A percentile compares a stretch with the other conserved stretches of the same genome.
phyloP scores from a whole-genome alignment of 805 yeast genomes.

The Lachancea lanzarotensis region DNA sequence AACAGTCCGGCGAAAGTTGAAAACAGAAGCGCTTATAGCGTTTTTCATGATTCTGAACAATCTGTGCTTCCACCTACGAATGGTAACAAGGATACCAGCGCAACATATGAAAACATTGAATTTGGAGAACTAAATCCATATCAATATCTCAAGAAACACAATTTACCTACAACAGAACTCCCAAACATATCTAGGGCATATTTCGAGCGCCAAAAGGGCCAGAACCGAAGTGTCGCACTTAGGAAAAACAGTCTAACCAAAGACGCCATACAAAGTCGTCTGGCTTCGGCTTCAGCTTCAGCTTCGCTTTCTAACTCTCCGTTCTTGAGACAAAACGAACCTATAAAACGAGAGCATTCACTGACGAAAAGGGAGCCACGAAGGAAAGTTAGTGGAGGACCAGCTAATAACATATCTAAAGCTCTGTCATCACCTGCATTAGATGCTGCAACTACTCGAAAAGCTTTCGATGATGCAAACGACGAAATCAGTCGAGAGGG shows the following conservation, averaged over 20 bases:
- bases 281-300: constrained; percentile 4
- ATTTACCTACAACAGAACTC: constrained; percentile 33
- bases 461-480: background rate
- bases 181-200: constrained; percentile 33
- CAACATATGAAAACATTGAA: constrained; percentile 18
- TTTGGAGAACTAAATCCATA: constrained; percentile 38
- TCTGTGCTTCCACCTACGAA: background rate
- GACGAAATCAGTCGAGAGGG: constrained; percentile 1
- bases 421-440: constrained; percentile 15
- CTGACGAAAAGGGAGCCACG: constrained; percentile 9
- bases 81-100: background rate
- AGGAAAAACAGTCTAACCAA: constrained; percentile 16
- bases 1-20: background rate
- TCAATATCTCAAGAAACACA: constrained; percentile 34
- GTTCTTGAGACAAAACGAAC: background rate
- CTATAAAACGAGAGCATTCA: background rate
- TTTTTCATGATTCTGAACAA: constrained; percentile 7
- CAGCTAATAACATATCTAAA: constrained; percentile 7
- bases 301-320: constrained; percentile 1
- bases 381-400: constrained; percentile 6
- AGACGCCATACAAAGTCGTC: constrained; percentile 7
- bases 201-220: constrained; percentile 34
- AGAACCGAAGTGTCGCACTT: constrained; percentile 28
- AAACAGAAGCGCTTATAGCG: constrained; percentile 5
- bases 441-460: background rate